Conservation (phyloP, 345 rosid species). For the Erodium maritimum region DNA sequence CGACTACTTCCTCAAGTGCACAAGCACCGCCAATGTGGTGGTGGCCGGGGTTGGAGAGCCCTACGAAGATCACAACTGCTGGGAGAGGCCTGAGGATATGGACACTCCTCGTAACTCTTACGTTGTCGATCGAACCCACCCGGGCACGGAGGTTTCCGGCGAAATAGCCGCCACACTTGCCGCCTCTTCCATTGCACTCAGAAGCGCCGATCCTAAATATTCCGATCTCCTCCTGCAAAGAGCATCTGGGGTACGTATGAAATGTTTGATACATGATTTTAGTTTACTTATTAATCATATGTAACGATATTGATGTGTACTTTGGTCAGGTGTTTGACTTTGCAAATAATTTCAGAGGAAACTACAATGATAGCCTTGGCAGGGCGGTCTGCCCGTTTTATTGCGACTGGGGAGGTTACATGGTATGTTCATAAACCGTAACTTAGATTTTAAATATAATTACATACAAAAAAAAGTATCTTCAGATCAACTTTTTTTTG, state of each 20-base stretch:
- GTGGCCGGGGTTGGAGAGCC: slow-evolving; percentile 59
- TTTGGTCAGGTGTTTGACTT: slow-evolving; percentile 54
- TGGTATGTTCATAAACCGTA: slow-evolving; percentile 26
- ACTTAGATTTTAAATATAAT: too few relatives aligned
- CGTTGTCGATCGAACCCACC: slow-evolving; percentile 36
- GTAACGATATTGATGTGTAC: too few relatives aligned
- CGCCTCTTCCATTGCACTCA: slow-evolving; percentile 61
- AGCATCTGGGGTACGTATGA: slow-evolving; percentile 29
- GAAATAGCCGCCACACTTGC: slow-evolving; percentile 91
- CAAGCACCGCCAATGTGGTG: slow-evolving; percentile 39
- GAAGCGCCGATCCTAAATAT: slow-evolving; percentile 29
- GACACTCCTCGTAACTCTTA: slow-evolving; percentile 63
- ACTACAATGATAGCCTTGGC: slow-evolving; percentile 45
- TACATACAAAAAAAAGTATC: too few relatives aligned
- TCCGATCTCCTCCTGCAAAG: slow-evolving; percentile 41
- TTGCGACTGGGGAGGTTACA: slow-evolving; percentile 59
- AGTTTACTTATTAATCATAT: too few relatives aligned
- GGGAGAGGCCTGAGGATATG: slow-evolving; percentile 98
- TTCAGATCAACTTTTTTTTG: too few relatives aligned
- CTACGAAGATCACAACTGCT: slow-evolving; percentile 51
- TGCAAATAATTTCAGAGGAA: slow-evolving; percentile 55
- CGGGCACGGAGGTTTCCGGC: slow-evolving; percentile 75
- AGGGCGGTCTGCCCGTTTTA: slow-evolving; percentile 69
- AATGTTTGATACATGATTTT: too few relatives aligned
- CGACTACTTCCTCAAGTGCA: slow-evolving; percentile 68